Percentiles rank a stretch among this genome's conserved stretches.
These are phyloP conservation scores for Rhizopogon roseolus DNA, from an alignment of 768 basidiomycete species.

Conservation along the genomic window DNA sequence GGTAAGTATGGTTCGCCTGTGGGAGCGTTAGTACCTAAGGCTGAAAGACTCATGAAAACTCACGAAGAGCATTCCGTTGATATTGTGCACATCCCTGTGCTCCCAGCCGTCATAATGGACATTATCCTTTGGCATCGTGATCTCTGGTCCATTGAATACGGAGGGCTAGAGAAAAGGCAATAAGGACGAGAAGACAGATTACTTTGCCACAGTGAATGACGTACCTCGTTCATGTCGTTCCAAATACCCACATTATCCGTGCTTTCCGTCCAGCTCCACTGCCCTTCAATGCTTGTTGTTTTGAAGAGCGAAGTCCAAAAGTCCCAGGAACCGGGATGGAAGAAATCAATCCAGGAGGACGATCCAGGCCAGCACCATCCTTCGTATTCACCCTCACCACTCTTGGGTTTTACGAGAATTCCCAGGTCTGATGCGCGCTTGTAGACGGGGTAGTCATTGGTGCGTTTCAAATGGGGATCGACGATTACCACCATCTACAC, in stretches of 20 bases:
- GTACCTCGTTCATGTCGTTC: conserved; percentile 99
- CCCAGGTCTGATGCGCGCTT: conserved; percentile 77
- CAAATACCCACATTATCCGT: conserved; percentile 87
- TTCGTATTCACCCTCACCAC: conserved; percentile 82
- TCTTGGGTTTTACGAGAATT: conserved; percentile 76
- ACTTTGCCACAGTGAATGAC: conserved; percentile 8
- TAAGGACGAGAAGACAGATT: not conserved
- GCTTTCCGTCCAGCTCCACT: conserved; percentile 77
- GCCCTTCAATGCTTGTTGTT: conserved; percentile 41
- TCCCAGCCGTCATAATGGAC: conserved; percentile 96
- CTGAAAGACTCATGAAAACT: conserved; percentile 19
- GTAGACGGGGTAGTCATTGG: conserved; percentile 75
- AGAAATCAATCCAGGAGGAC: conserved; percentile 96
- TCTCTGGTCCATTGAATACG: conserved; percentile 98
- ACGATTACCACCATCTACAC: conserved; percentile 94
- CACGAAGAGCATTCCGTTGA: conserved; percentile 93
- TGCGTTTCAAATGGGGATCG: conserved; percentile 93
- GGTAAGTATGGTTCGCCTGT: conserved; percentile 79
- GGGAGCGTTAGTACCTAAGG: not conserved
- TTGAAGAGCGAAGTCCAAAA: conserved; percentile 92
- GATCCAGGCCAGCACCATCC: conserved; percentile 99
- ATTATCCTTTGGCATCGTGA: conserved; percentile 71
- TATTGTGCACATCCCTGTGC: conserved; percentile 94
- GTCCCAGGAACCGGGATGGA: conserved; percentile 84
- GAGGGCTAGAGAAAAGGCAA: conserved; percentile 58